Percentiles rank a stretch among this genome's conserved stretches.
Conservation (phyloP, 2,329 filamentous ascomycete species). For the Madurella mycetomatis region DNA sequence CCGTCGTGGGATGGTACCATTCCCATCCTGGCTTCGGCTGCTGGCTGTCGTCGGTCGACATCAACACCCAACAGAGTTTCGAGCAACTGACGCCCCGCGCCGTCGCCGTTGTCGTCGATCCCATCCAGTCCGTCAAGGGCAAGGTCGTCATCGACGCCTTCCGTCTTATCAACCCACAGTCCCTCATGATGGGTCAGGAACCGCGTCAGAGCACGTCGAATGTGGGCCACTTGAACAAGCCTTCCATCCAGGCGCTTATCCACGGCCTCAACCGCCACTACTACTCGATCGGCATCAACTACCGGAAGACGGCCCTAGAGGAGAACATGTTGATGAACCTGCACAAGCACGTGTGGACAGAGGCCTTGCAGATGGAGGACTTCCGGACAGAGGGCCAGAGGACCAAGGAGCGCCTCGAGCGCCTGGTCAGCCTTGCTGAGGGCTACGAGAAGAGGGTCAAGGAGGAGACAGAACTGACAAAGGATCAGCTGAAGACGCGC, state of each 20-base stretch:
- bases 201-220: constrained; percentile 97
- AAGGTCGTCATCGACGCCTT: constrained; percentile 99
- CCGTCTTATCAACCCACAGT: constrained; percentile 96
- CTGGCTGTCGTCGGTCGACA: constrained; percentile 98
- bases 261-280: constrained; percentile 98
- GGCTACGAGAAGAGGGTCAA: constrained; percentile 98
- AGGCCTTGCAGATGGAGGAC: constrained; percentile 94
- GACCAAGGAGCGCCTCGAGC: constrained; percentile 84
- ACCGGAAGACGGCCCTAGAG: constrained; percentile 93
- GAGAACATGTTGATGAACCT: constrained; percentile 99
- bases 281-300: constrained; percentile 98
- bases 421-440: constrained; percentile 83
- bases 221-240: constrained; percentile 96
- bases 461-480: constrained; percentile 94
- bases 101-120: constrained; percentile 95
- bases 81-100: constrained; percentile 96
- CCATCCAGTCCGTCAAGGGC: constrained; percentile 98
- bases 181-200: constrained; percentile 95
- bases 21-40: constrained; percentile 98
- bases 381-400: constrained; percentile 78
- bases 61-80: constrained; percentile 99
- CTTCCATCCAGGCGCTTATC: constrained; percentile 98
- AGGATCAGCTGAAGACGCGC: constrained; percentile 96
- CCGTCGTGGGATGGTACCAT: constrained; percentile 98
- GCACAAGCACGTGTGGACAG: constrained; percentile 99